Base-by-base conservation (phyloP, 148 eudicot species). In the Polygonum maritimum region DNA sequence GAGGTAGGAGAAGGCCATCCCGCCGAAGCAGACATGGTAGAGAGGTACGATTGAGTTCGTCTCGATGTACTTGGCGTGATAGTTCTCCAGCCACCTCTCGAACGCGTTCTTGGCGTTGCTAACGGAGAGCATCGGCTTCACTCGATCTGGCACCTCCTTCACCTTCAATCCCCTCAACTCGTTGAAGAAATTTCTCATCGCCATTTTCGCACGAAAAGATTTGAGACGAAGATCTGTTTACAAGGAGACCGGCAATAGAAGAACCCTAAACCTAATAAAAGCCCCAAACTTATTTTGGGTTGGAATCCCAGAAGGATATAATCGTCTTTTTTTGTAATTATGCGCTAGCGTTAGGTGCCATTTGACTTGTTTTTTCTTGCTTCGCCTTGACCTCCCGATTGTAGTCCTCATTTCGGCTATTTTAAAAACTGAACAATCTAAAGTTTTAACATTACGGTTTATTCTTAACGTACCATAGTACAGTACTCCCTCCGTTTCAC, bases 1-100 rank as follows among this genome's bases (percentile, higher is more conserved):
- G 40, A 93, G 94, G 82, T 91, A 93, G 71, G 98, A 93, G 82
- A 93, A 88, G 69, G 82, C 77, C 92, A 93, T 83, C 31, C 98
- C 98, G 1, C 98, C 98, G 57, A 81, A 91, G 82, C 97, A 91
- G 80, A 93, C 89, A 75, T 93, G 98, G 63, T 48, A 83, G 39
- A 93, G 82, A 18, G 98, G 98, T 0, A 76, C 69, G 33, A 81
- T 44, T 3, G 98, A 93, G 79, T 71, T 80, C 55, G 98, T 93
- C 69, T 75, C 81, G 72, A 93, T 91, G 85, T 93, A 91, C 76
- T 93, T 93, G 54, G 88, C 88, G 65, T 91, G 89, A 76, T 93
- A 93, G 74, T 80, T 91, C 48, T 91, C 98, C 55, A 91, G 22
- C 0, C 92, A 86, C 52, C 84, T 85, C 35, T 81, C 74, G 31